These are phyloP conservation scores for Solanum sejunctum DNA, from an alignment of 257 asterid species.

Conservation along the genomic window DNA sequence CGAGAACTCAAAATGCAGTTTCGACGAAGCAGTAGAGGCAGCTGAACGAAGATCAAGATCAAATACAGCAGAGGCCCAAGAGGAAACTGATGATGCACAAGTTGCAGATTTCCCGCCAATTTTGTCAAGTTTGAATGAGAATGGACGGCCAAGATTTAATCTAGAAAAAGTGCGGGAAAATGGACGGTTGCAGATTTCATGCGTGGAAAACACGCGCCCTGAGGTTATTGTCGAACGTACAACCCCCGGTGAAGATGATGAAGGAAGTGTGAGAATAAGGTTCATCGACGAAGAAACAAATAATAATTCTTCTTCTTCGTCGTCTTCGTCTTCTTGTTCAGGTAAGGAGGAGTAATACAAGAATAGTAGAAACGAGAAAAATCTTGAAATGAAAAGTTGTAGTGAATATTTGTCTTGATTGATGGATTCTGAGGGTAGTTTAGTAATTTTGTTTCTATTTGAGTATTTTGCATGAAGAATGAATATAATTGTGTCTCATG, in stretches of 20 bases:
- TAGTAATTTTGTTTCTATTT: background rate
- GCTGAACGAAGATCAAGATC: background rate
- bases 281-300: background rate
- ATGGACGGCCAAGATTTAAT: background rate
- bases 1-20: background rate
- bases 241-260: background rate
- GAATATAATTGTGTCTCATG: background rate
- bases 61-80: background rate
- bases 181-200: background rate
- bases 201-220: background rate
- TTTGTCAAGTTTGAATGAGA: background rate
- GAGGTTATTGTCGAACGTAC: background rate
- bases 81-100: background rate
- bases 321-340: background rate
- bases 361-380: background rate
- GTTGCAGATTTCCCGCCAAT: conserved; percentile 1
- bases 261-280: background rate
- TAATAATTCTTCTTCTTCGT: background rate
- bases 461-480: background rate
- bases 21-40: background rate
- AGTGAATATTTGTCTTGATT: background rate
- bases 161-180: background rate
- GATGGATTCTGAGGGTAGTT: background rate
- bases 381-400: background rate
- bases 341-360: background rate